A percentile compares a stretch with the other conserved stretches of the same genome.
Evolutionary conservation across 352 stramenopile species (phyloP).

Genomic region (Globisporangium takayamanum): DNA sequence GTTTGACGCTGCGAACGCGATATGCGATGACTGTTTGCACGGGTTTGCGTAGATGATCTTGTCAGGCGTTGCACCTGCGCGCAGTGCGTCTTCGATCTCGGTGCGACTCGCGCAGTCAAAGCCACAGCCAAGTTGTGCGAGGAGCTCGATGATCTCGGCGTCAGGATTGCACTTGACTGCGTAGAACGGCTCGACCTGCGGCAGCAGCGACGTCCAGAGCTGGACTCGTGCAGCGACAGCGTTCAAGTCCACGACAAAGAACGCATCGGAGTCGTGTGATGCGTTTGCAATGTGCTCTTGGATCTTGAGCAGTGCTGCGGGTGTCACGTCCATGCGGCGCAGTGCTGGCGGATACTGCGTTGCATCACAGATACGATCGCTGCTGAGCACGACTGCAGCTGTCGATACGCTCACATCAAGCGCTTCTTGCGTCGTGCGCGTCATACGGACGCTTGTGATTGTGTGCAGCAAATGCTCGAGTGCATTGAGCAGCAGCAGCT

Average conservation of each 20-base stretch:
- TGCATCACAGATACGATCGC: not conserved
- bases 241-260: conserved; percentile 84
- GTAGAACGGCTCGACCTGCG: conserved; percentile 89
- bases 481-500: too few species aligned
- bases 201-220: conserved; percentile 71
- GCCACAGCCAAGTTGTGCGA: conserved; percentile 58
- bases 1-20: conserved; percentile 71
- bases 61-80: conserved; percentile 35
- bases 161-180: conserved; percentile 96
- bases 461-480: not conserved
- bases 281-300: conserved; percentile 26
- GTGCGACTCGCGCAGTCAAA: conserved; percentile 91
- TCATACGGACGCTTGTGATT: not conserved
- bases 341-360: not conserved
- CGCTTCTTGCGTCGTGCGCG: conserved; percentile 8
- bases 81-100: conserved; percentile 86
- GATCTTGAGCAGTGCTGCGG: conserved; percentile 6
- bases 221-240: conserved; percentile 68
- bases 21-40: conserved; percentile 90
- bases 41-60: conserved; percentile 95
- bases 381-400: conserved; percentile 1
- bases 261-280: conserved; percentile 51
- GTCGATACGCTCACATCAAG: conserved; percentile 4
- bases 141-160: conserved; percentile 47
- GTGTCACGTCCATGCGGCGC: conserved; percentile 7